phyloP scores from a whole-genome alignment of 306 rosid species.

The Dryas alaskensis region DNA sequence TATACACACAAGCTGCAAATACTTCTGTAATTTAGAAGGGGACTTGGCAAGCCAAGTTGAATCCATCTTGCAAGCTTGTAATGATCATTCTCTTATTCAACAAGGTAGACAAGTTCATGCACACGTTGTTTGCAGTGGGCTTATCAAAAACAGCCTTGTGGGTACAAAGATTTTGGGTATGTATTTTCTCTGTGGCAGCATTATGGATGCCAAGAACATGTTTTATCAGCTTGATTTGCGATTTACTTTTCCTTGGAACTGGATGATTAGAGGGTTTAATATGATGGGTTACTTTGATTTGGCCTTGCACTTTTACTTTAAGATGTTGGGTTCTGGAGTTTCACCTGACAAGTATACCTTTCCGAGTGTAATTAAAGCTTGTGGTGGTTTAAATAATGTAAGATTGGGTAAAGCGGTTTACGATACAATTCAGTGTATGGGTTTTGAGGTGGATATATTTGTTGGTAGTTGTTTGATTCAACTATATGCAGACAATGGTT shows the following conservation, averaged over 20 bases:
- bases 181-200: slow-evolving; percentile 58
- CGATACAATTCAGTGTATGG: slow-evolving; percentile 38
- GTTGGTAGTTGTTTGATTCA: slow-evolving; percentile 71
- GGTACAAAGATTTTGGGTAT: slow-evolving; percentile 54
- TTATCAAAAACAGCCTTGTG: slow-evolving; percentile 25
- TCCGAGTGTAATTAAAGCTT: slow-evolving; percentile 75
- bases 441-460: slow-evolving; percentile 58
- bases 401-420: slow-evolving; percentile 55
- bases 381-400: slow-evolving; percentile 61
- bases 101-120: slow-evolving; percentile 68
- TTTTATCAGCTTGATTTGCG: slow-evolving; percentile 52
- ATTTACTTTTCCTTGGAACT: slow-evolving; percentile 67
- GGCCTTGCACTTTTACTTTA: slow-evolving; percentile 66
- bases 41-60: slow-evolving; percentile 35
- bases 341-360: slow-evolving; percentile 85
- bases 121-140: slow-evolving; percentile 49
- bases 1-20: slow-evolving; percentile 26
- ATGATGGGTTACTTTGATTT: slow-evolving; percentile 52
- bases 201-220: slow-evolving; percentile 52
- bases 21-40: slow-evolving; percentile 21
- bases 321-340: slow-evolving; percentile 62
- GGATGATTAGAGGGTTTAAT: slow-evolving; percentile 72
- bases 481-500: slow-evolving; percentile 61
- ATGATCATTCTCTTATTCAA: slow-evolving; percentile 39
- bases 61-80: slow-evolving; percentile 45